These are phyloP conservation scores for Talaromyces liani DNA, from an alignment of 495 filamentous ascomycete genomes.

Conservation along the genomic window DNA sequence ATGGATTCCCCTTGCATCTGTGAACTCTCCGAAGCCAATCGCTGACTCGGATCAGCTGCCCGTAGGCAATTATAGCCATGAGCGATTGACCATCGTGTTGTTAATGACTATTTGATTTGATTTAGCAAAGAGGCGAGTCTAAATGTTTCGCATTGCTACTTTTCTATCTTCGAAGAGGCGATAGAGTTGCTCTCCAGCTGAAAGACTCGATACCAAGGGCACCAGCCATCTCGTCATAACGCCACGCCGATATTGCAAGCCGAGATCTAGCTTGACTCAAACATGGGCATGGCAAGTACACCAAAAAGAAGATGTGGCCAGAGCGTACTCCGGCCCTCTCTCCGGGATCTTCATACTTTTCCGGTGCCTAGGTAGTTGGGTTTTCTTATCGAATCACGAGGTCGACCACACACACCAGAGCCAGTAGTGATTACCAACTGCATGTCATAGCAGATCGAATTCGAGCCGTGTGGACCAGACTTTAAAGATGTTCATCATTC, in stretches of 20 bases:
- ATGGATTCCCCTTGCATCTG: conserved; percentile 35
- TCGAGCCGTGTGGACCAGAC: neutral
- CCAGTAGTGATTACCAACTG: neutral
- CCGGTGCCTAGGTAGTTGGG: neutral
- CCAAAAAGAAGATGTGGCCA: conserved; percentile 7
- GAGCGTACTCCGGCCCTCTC: neutral
- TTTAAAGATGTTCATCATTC: neutral
- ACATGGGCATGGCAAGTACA: neutral
- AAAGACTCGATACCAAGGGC: neutral
- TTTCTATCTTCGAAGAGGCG: neutral
- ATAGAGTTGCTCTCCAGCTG: neutral
- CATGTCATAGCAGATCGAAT: neutral
- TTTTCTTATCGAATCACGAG: neutral
- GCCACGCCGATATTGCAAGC: neutral
- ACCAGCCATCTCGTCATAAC: neutral
- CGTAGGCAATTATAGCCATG: neutral
- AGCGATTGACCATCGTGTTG: neutral
- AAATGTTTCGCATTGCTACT: neutral
- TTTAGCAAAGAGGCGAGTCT: neutral
- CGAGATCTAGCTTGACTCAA: conserved; percentile 1
- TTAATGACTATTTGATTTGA: neutral
- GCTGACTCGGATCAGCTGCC: neutral
- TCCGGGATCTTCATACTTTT: neutral
- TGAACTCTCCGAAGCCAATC: conserved; percentile 21
- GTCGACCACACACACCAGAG: neutral